These are phyloP conservation scores for Pachyrhizus erosus DNA, from an alignment of 306 rosid genomes.

Conservation along the genomic window DNA sequence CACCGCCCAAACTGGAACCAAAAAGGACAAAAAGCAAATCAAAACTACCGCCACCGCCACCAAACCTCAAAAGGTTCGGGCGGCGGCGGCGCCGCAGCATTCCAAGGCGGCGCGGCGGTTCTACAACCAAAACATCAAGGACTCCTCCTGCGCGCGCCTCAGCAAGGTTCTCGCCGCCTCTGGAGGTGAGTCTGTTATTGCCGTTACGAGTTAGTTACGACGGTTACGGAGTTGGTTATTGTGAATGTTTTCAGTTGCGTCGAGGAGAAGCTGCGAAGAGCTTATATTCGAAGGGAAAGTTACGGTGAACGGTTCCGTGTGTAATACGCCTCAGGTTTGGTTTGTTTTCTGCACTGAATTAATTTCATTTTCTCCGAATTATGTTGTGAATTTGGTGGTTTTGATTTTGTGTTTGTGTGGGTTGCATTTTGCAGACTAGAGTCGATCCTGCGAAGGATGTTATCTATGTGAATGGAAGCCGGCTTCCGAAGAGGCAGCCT, in stretches of 20 bases:
- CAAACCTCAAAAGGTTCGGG: conserved; percentile 9
- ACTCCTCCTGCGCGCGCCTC: conserved; percentile 65
- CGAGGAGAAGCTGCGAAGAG: conserved; percentile 86
- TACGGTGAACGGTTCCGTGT: conserved; percentile 83
- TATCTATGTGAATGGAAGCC: conserved; percentile 88
- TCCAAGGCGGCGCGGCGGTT: conserved; percentile 91
- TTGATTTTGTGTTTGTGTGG: background rate
- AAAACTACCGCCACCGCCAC: background rate
- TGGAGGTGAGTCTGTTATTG: conserved; percentile 64
- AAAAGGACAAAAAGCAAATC: conserved; percentile 42
- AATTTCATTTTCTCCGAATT: background rate
- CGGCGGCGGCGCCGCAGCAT: conserved; percentile 55
- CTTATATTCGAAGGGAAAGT: conserved; percentile 88
- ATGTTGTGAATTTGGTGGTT: background rate
- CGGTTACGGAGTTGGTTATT: background rate
- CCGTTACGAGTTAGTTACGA: background rate
- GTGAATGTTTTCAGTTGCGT: conserved; percentile 69
- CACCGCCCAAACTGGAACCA: conserved; percentile 55
- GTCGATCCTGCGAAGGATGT: conserved; percentile 89
- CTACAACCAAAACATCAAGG: conserved; percentile 75
- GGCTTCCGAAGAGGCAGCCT: conserved; percentile 94
- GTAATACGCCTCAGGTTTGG: conserved; percentile 86
- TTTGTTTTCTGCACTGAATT: background rate
- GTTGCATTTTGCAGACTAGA: conserved; percentile 60
- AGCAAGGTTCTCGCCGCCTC: conserved; percentile 95